Base-by-base conservation (phyloP, 192 early-diverging fungal species). In the Backusella mclennaniae region DNA sequence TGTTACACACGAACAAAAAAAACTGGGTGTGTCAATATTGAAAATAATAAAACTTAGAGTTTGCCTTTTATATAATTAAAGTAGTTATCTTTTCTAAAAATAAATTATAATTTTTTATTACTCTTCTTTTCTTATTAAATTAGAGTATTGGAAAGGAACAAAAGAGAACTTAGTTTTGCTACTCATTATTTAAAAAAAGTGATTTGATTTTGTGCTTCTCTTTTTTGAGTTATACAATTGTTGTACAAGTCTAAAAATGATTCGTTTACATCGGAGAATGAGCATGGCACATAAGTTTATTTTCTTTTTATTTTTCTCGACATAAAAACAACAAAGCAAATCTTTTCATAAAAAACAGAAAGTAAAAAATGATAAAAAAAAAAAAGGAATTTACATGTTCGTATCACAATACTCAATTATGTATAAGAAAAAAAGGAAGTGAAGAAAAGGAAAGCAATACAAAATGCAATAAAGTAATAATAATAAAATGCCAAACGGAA, bases 191-290 rank as follows among this genome's bases (percentile, higher is more conserved):
- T 14, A 63, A 63, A 63, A 63, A 63, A 63, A 63, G 56, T 63
- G 56, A 63, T 63, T 63, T 29, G 56, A 63, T 63, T 63, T 63
- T 63, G 56, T 63, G 56, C 56, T 63, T 63, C 56, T 53, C 17
- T 56, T 56, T 26, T 21, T 56, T 56, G 21, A 23, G 56, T 63
- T 63, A 12, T 63, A 63, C 56, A 11, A 29, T 12, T 29, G 56
- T 63, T 12, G 56, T 8, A 63, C 56, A 63, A 14, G 23, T 63
- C 26, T 63, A 63, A 63, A 59, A 29, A 63, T 29, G 56, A 63
- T 63, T 63, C 26, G 56, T 63, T 63, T 63, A 63, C 23, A 29
- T 29, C 56, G 21, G 26, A 63, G 56, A 63, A 63, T 63, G 56
- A 29, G 56, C 56, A 63, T 63, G 56, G 56, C 56, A 63, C 56